Base-by-base conservation (phyloP, 2,329 filamentous ascomycete genomes). In the Beauveria bassiana region DNA sequence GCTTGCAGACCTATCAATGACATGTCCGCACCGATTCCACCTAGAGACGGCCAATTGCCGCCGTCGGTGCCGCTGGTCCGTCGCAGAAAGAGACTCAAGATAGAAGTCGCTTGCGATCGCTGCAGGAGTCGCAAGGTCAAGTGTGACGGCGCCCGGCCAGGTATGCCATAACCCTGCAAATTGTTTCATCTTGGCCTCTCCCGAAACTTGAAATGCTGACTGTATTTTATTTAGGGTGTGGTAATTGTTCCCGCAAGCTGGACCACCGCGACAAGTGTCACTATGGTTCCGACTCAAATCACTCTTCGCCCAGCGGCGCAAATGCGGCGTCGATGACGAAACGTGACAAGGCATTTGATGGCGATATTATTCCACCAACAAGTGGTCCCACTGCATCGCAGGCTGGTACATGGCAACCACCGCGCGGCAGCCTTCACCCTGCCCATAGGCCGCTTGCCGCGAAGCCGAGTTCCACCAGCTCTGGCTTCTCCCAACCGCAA, bases 41-140 rank as follows among this genome's bases (percentile, higher is more conserved):
- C 49, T 7, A 16, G 18, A 38, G 26, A 46, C 26, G 49, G 49
- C n/a, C 57, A 40, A 46, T 34, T 47, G 40, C 49, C 49, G 38
- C 49, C 38, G 16, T 10, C 47, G 2, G 18, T 45, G 24, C 42
- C 28, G 10, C 26, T 18, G 10, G 45, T 24, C 16, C 61, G 49
- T 18, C 63, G 65, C 61, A 65, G 65, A 40, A 78, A 78, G 63
- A 70, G 76, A n/a, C 71, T 76, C 59, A 78, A 78, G 63, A 76
- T 78, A 26, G 70, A 76, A 38, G 69, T 78, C 10, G 77, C 77
- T 3, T 79, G 77, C 62, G 72, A 78, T 54, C 71, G 71, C 5
- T 79, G 77, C 62, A 72, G 77, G 12, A 64, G 65, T 5, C 73
- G 72, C 59, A 79, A 79, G 65, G 70, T 77, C 50, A 74, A 75